Conservation (phyloP, 192 early-diverging fungal genomes). For the Rhizoclosmatium sp. region DNA sequence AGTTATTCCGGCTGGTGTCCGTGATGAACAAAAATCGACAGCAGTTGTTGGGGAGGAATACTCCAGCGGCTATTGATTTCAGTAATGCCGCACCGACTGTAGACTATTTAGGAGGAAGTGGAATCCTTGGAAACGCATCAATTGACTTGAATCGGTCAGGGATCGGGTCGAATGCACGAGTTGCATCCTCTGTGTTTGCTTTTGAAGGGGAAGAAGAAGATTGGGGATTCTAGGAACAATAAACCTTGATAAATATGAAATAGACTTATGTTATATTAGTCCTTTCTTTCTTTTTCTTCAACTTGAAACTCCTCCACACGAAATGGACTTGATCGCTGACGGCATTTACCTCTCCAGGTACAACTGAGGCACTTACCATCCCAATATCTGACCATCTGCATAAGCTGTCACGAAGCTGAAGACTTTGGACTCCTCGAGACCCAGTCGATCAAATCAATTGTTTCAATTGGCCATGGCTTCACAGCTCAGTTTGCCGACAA, state of each 20-base stretch:
- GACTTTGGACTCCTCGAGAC: neutral
- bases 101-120: slow-evolving; percentile 13
- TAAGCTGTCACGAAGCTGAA: slow-evolving; percentile 15
- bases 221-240: slow-evolving; percentile 19
- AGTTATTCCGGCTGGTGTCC: slow-evolving; percentile 33
- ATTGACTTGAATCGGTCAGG: neutral
- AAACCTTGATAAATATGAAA: neutral
- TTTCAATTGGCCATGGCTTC: slow-evolving; percentile 19
- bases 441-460: neutral
- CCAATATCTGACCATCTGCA: no score
- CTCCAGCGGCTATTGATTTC: slow-evolving; percentile 31
- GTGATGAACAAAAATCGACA: slow-evolving; percentile 36
- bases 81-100: slow-evolving; percentile 16
- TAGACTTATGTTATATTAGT: no score
- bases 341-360: slow-evolving; percentile 18
- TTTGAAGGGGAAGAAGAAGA: slow-evolving; percentile 34
- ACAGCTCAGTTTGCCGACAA: neutral
- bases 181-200: slow-evolving; percentile 25
- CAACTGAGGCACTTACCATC: no score
- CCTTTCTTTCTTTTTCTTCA: slow-evolving; percentile 19
- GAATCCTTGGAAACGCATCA: neutral
- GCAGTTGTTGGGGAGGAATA: neutral
- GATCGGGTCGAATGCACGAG: neutral
- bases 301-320: neutral
- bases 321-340: slow-evolving; percentile 1